phyloP scores from a whole-genome alignment of 371 early-diverging fungal species.

The Mortierella sp. region DNA sequence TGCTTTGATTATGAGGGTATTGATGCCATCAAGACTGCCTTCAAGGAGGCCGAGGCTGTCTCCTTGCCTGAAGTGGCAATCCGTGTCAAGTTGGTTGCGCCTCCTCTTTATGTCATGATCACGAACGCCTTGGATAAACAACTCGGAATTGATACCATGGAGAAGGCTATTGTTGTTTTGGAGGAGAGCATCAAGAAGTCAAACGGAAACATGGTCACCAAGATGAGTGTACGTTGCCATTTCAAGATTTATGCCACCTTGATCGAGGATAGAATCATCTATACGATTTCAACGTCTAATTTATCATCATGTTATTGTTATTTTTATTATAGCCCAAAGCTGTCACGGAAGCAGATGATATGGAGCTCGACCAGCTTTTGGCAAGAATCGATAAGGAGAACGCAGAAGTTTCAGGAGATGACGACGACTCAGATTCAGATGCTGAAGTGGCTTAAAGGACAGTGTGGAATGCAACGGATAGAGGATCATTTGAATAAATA shows the following conservation, averaged over 20 bases:
- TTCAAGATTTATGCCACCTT: conserved; percentile 2
- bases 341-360: conserved; percentile 95
- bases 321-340: conserved; percentile 62
- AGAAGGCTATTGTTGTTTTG: conserved; percentile 88
- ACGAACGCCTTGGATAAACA: conserved; percentile 92
- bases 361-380: conserved; percentile 94
- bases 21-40: conserved; percentile 95
- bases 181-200: conserved; percentile 82
- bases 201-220: conserved; percentile 85
- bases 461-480: neutral
- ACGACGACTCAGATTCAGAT: conserved; percentile 82
- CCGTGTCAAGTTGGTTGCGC: conserved; percentile 85
- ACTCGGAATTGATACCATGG: conserved; percentile 88
- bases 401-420: conserved; percentile 95
- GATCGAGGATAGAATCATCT: neutral
- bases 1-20: conserved; percentile 98
- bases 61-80: conserved; percentile 89
- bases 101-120: conserved; percentile 96
- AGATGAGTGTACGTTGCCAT: conserved; percentile 78
- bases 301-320: conserved; percentile 4
- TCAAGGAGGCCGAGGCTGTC: conserved; percentile 90
- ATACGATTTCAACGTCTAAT: neutral
- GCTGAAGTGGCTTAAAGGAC: conserved; percentile 57
- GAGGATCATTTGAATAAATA: neutral
- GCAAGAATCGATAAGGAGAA: conserved; percentile 95